Conservation (phyloP, 768 basidiomycete genomes). For the Boletus rufocinnamomeus region DNA sequence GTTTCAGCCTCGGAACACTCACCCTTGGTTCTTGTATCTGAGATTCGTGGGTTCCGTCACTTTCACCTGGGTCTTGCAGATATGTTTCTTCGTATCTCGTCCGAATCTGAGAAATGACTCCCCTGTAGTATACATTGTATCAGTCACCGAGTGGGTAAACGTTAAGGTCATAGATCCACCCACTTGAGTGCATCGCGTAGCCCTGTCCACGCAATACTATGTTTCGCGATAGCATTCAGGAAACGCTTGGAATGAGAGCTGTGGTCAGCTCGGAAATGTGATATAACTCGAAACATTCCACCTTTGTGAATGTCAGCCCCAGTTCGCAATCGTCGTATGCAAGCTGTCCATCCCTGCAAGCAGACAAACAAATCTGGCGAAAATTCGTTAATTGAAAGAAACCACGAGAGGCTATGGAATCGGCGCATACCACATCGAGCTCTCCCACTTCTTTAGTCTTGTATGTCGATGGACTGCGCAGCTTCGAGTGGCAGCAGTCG, state of each 20-base stretch:
- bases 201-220: constrained; percentile 21
- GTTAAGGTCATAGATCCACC: background rate
- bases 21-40: constrained; percentile 26
- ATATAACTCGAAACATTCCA: background rate
- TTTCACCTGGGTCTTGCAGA: background rate
- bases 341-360: constrained; percentile 27
- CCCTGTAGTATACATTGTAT: constrained; percentile 5
- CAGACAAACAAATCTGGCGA: constrained; percentile 28
- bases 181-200: constrained; percentile 22
- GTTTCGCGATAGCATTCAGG: constrained; percentile 14
- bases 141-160: background rate
- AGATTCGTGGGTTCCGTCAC: background rate
- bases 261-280: background rate
- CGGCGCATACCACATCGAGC: constrained; percentile 18
- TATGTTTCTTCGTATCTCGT: constrained; percentile 10
- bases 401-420: background rate
- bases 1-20: constrained; percentile 7
- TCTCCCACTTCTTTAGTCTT: constrained; percentile 11
- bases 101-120: constrained; percentile 15
- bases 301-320: constrained; percentile 30
- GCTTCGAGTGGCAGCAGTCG: constrained; percentile 33
- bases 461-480: constrained; percentile 5
- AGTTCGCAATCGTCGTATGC: constrained; percentile 25
- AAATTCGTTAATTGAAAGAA: background rate
- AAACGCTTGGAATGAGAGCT: constrained; percentile 18